Evolutionary conservation across 768 basidiomycete species (phyloP).

Genomic region (Chalciporus chontae): DNA sequence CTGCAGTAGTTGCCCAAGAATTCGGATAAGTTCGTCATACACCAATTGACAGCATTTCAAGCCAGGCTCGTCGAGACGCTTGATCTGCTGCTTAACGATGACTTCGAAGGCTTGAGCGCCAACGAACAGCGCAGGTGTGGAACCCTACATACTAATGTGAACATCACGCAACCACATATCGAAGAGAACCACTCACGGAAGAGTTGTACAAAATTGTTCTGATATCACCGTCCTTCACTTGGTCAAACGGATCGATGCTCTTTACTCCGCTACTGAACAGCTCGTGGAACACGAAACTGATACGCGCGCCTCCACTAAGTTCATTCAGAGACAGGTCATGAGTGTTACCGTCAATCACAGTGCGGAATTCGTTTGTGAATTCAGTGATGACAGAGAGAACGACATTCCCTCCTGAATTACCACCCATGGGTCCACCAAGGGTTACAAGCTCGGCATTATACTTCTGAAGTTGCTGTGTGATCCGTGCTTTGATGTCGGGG

Average conservation of each 20-base stretch:
- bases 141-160: constrained; percentile 54
- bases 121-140: constrained; percentile 93
- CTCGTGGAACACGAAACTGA: constrained; percentile 99
- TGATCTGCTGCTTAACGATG: constrained; percentile 99
- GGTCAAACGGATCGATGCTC: constrained; percentile 96
- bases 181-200: constrained; percentile 58
- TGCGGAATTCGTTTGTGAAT: constrained; percentile 95
- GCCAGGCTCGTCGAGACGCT: constrained; percentile 89
- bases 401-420: constrained; percentile 82
- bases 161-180: not conserved
- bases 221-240: constrained; percentile 98
- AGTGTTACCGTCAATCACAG: constrained; percentile 95
- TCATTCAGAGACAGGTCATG: constrained; percentile 95
- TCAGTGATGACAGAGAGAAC: constrained; percentile 98
- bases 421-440: constrained; percentile 86
- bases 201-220: constrained; percentile 96
- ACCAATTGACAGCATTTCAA: constrained; percentile 94
- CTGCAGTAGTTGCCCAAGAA: constrained; percentile 82
- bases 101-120: constrained; percentile 97
- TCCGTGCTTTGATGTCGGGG: constrained; percentile 98
- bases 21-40: constrained; percentile 96
- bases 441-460: constrained; percentile 78
- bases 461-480: constrained; percentile 86
- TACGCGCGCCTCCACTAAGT: constrained; percentile 96
- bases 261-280: constrained; percentile 96